phyloP scores from a whole-genome alignment of 169 alveolate species.

The Sarcocystis neurona region DNA sequence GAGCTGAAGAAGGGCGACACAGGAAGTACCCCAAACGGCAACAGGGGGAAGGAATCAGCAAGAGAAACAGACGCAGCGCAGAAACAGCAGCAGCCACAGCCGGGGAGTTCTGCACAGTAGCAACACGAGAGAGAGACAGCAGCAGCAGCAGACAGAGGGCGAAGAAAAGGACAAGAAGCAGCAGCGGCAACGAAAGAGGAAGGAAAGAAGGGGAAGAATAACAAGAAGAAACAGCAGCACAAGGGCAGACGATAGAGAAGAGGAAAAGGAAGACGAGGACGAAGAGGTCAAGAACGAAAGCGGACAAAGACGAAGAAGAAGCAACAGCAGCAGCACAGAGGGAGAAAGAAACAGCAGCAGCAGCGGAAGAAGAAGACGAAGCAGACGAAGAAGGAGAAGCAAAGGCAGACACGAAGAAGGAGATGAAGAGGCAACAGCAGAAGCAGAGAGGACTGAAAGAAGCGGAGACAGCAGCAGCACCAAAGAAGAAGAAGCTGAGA shows the following conservation, averaged over 20 bases:
- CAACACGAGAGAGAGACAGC: too few species aligned
- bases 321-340: neutral
- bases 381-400: neutral
- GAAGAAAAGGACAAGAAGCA: neutral
- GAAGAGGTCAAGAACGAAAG: neutral
- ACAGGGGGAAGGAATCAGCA: too few species aligned
- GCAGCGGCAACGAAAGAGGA: neutral
- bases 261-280: neutral
- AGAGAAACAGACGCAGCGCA: too few species aligned
- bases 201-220: neutral
- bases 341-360: too few species aligned
- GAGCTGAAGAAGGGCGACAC: too few species aligned
- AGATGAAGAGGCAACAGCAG: neutral
- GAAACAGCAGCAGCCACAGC: too few species aligned
- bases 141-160: neutral
- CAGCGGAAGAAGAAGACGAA: neutral
- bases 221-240: neutral
- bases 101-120: too few species aligned
- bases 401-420: too few species aligned
- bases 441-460: neutral
- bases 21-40: too few species aligned
- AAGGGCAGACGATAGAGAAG: too few species aligned
- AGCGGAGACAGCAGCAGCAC: neutral
- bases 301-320: neutral
- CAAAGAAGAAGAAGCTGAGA: too few species aligned